Evolutionary conservation across 352 stramenopile species (phyloP), one percentile per base, ranked within the genome.

Genomic region (Phytophthora macrochlamydospora): DNA sequence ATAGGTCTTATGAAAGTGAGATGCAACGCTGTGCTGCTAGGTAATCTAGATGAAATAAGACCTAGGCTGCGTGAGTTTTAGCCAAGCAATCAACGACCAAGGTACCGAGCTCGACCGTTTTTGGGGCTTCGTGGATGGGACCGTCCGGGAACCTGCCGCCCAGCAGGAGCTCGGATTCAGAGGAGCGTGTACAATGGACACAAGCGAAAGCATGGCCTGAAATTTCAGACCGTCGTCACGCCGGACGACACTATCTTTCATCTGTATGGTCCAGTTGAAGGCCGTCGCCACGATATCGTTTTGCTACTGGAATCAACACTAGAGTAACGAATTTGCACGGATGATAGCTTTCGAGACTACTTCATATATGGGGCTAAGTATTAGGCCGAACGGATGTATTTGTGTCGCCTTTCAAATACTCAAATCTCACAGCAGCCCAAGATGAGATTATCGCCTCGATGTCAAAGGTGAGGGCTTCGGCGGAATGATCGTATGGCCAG

Each of bases 361-460:
- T 33, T 63, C 12, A 29, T 51, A 8, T 63, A 63, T 32, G 56
- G 48, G 1, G 56, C 37, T 33, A 33, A 35, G 56, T 35, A 2
- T 63, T 45, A 5, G 50, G 50, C 7, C 7, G 30, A 3, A 56
- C 32, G 44, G n/a, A 64, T 12, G 56, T 64, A 12, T 49, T 64
- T 63, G 35, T 37, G 2, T 63, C 56, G 31, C 46, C 46, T 2
- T 63, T 63, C 7, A 45, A 59, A 13, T n/a, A 24, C 8, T 37
- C 43, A 29, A 44, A 44, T 35, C 7, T 43, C 9, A 54, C 18
- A 2, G 3, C 31, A 24, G 55, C 51, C 4, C 29, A 54, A 32
- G 9, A 7, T 28, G 14, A 5, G 38, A n/a, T 61, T 38, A 56
- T 48, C 38, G 32, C 30, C 2, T 61, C 55, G 3, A 49, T 61